Evolutionary conservation across 164 flowering plant genomes (phyloP), one percentile per base, ranked within the genome.

Genomic region (Houttuynia cordata): DNA sequence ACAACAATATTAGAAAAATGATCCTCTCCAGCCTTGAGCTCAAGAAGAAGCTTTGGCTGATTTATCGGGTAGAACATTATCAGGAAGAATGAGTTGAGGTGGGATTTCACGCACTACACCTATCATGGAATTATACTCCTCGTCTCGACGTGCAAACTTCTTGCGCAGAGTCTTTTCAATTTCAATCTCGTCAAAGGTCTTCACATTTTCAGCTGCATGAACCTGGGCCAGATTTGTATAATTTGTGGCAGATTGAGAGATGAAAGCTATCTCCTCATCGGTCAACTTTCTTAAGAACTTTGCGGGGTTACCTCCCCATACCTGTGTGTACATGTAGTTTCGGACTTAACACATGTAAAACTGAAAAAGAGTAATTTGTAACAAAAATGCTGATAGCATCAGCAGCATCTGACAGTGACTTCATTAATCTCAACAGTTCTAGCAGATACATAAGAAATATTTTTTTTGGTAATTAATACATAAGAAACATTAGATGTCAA

Each of bases 251-350:
- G 98, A 92, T 57, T 92, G 79, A 63, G 91, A 63, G 59, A 88
- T 88, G 71, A 85, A 92, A 13, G 84, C 79, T 60, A 78, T 81
- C 77, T 92, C 98, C 70, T 87, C 91, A 20, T 85, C 96, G 1
- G 94, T 86, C 20, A 91, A 91, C 79, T 82, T 88, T 67, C 97
- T 80, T 65, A 92, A 77, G 74, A 88, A 85, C 76, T 77, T 92
- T 20, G 98, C 96, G 1, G 98, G 98, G 73, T 92, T 92, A 19
- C 98, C 98, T 70, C 91, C 98, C 98, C 98, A 91, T 5, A 88
- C 83, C 98, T 86, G 87, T 49, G 17, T 24, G 2, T 14, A 40
- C 18, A 42, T 25, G 34, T 30, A 30, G 37, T 6, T 10, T 42
- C 9, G 49, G 17, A 42, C 17, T 42, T 10, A 10, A 42, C 17